These are phyloP conservation scores for Petunia hybrid DNA, from an alignment of 305 asterid genomes.

Conservation along the genomic window DNA sequence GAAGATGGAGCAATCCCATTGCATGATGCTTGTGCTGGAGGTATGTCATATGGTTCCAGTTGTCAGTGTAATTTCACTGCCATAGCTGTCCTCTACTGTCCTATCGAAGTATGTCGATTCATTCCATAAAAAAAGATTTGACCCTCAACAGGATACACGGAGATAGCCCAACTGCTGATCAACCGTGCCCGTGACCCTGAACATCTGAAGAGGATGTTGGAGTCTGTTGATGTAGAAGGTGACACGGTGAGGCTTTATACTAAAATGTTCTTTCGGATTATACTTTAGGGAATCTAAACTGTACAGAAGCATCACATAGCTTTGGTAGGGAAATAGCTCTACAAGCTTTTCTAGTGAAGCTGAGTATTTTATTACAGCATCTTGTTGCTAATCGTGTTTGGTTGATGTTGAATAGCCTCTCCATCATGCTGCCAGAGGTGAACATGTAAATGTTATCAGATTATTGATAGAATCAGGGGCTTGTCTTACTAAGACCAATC, in stretches of 20 bases:
- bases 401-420: slow-evolving; percentile 66
- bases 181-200: slow-evolving; percentile 56
- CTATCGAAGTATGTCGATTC: neutral
- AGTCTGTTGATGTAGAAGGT: slow-evolving; percentile 79
- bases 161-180: slow-evolving; percentile 72
- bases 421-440: slow-evolving; percentile 97
- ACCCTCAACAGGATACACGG: slow-evolving; percentile 63
- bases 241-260: slow-evolving; percentile 67
- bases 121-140: neutral
- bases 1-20: slow-evolving; percentile 94
- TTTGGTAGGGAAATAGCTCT: neutral
- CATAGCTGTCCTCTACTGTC: neutral
- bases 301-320: neutral
- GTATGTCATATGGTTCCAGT: slow-evolving; percentile 37
- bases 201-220: slow-evolving; percentile 70
- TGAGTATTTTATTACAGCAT: neutral
- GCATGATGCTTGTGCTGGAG: slow-evolving; percentile 99
- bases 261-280: slow-evolving; percentile 21
- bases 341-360: neutral
- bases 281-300: neutral
- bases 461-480: slow-evolving; percentile 72
- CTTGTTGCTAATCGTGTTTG: slow-evolving; percentile 24
- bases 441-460: slow-evolving; percentile 56
- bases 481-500: slow-evolving; percentile 57
- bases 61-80: neutral